phyloP scores from a whole-genome alignment of 257 asterid genomes.

The Solanum raphanifolium region DNA sequence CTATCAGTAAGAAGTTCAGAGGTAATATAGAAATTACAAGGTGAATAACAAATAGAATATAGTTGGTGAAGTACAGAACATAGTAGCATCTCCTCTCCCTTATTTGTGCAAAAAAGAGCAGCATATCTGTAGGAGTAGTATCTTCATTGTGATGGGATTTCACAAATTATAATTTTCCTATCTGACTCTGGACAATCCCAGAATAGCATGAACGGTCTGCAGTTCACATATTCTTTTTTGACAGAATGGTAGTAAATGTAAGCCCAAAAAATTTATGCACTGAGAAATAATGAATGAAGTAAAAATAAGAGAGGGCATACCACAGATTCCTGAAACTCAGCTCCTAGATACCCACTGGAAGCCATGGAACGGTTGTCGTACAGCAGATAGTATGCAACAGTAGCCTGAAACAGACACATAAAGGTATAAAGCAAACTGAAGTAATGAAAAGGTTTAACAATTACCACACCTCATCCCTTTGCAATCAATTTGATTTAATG shows the following conservation, averaged over 20 bases:
- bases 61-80: background rate
- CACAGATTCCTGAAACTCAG: conserved; percentile 68
- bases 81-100: background rate
- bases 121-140: background rate
- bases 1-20: background rate
- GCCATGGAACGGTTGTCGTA: conserved; percentile 61
- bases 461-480: background rate
- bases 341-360: conserved; percentile 72
- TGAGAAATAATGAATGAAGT: background rate
- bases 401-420: conserved; percentile 43
- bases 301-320: conserved; percentile 22
- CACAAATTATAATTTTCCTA: background rate
- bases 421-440: conserved; percentile 5
- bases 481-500: background rate
- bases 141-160: background rate
- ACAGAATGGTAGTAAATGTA: background rate
- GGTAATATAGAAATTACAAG: background rate
- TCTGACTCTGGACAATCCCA: background rate
- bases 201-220: background rate
- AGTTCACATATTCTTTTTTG: background rate
- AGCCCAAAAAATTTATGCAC: background rate
- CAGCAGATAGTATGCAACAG: conserved; percentile 84
- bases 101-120: background rate
- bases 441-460: background rate
- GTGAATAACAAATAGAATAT: background rate